Conservation (phyloP, 768 basidiomycete genomes). For the Suillus variegatus region DNA sequence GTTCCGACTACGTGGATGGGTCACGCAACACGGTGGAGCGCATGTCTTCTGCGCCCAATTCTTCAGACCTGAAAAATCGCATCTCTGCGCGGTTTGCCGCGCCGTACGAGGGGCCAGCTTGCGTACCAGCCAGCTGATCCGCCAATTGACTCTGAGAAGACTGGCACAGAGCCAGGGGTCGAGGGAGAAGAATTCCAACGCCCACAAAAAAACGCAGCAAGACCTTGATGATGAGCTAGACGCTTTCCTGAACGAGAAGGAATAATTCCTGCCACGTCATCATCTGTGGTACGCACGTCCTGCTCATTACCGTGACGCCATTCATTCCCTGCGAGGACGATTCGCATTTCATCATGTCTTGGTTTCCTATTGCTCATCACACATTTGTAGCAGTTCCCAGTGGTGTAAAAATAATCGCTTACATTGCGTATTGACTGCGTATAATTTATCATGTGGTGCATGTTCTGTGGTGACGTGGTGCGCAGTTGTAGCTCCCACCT, state of each 20-base stretch:
- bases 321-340: not conserved
- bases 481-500: not conserved
- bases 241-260: slow-evolving; percentile 63
- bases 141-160: slow-evolving; percentile 25
- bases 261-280: slow-evolving; percentile 24
- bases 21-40: slow-evolving; percentile 57
- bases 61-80: slow-evolving; percentile 44
- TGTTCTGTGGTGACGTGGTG: not conserved
- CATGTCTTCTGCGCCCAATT: slow-evolving; percentile 48
- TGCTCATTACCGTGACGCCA: not conserved
- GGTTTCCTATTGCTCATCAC: not conserved
- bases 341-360: no score
- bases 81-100: slow-evolving; percentile 49
- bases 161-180: slow-evolving; percentile 29
- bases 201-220: slow-evolving; percentile 61
- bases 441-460: not conserved
- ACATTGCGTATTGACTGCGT: not conserved
- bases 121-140: slow-evolving; percentile 19
- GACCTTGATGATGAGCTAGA: slow-evolving; percentile 86
- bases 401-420: not conserved
- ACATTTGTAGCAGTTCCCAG: no score
- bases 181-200: slow-evolving; percentile 42
- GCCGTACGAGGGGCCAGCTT: slow-evolving; percentile 27
- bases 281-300: not conserved
- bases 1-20: slow-evolving; percentile 58